phyloP scores from a whole-genome alignment of 1,139 yeast species.

The Scheffersomyces cryptocercus region DNA sequence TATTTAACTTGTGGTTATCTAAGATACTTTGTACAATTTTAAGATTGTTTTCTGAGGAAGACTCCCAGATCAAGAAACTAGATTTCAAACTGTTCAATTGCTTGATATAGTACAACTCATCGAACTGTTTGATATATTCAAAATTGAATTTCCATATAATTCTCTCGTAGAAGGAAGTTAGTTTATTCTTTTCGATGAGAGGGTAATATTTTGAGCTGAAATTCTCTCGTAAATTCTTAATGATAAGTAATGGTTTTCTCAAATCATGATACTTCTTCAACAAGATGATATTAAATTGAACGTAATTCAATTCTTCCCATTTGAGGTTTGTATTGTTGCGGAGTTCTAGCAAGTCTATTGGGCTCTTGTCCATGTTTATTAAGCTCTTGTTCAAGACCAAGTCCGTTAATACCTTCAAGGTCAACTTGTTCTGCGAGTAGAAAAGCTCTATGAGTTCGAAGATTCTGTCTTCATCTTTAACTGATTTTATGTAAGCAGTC shows the following conservation, averaged over 20 bases:
- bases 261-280: slow-evolving; percentile 39
- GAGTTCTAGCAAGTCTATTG: slow-evolving; percentile 15
- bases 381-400: slow-evolving; percentile 31
- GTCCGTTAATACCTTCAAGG: slow-evolving; percentile 25
- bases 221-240: slow-evolving; percentile 30
- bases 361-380: slow-evolving; percentile 21
- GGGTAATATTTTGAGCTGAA: slow-evolving; percentile 29
- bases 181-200: slow-evolving; percentile 20
- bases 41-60: slow-evolving; percentile 20
- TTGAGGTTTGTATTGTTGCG: slow-evolving; percentile 5
- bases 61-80: slow-evolving; percentile 46
- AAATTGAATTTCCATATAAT: slow-evolving; percentile 45
- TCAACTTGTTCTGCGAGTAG: slow-evolving; percentile 27
- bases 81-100: slow-evolving; percentile 24
- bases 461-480: slow-evolving; percentile 25
- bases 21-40: slow-evolving; percentile 19
- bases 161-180: slow-evolving; percentile 43
- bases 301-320: slow-evolving; percentile 18
- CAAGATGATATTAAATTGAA: slow-evolving; percentile 31
- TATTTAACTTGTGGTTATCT: slow-evolving; percentile 15
- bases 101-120: slow-evolving; percentile 27
- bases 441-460: slow-evolving; percentile 29
- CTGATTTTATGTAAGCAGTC: slow-evolving; percentile 19
- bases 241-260: slow-evolving; percentile 31
- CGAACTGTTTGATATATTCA: slow-evolving; percentile 29